Evolutionary conservation across 106 monocot genomes (phyloP).

Genomic region (Xerophyta viscosa): DNA sequence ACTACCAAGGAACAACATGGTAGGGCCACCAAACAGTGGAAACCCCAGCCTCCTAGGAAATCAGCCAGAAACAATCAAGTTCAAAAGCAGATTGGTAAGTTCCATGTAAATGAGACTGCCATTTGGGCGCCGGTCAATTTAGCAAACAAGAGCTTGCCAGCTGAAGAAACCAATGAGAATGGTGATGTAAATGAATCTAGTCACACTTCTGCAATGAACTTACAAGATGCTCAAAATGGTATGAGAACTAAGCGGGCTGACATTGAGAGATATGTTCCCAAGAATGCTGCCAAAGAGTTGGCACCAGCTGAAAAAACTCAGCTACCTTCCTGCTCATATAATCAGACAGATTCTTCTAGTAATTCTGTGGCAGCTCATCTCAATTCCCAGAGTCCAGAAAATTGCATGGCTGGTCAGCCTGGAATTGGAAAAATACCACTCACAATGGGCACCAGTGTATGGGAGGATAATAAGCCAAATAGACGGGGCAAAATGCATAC

Average conservation of each 20-base stretch:
- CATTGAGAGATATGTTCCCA: constrained; percentile 94
- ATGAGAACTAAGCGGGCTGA: constrained; percentile 75
- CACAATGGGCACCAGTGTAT: constrained; percentile 14
- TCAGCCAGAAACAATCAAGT: constrained; percentile 39
- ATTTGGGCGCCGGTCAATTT: constrained; percentile 85
- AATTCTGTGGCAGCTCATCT: constrained; percentile 2
- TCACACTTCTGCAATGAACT: constrained; percentile 13
- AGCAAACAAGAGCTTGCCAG: constrained; percentile 28
- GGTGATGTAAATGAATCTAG: not conserved
- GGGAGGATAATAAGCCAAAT: constrained; percentile 29
- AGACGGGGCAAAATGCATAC: constrained; percentile 39
- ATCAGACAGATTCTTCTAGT: constrained; percentile 1
- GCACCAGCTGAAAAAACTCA: constrained; percentile 18
- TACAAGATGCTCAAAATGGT: constrained; percentile 24
- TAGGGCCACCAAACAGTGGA: constrained; percentile 36
- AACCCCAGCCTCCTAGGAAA: constrained; percentile 41
- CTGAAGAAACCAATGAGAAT: constrained; percentile 19
- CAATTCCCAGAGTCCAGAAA: constrained; percentile 7
- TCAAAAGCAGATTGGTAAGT: constrained; percentile 35
- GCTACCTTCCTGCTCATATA: not conserved
- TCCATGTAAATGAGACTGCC: constrained; percentile 47
- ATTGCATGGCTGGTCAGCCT: constrained; percentile 4
- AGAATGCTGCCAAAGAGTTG: constrained; percentile 55
- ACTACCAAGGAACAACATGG: constrained; percentile 12
- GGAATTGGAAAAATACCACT: constrained; percentile 12